Conservation (phyloP, 306 rosid species). For the Dryas drummondii region DNA sequence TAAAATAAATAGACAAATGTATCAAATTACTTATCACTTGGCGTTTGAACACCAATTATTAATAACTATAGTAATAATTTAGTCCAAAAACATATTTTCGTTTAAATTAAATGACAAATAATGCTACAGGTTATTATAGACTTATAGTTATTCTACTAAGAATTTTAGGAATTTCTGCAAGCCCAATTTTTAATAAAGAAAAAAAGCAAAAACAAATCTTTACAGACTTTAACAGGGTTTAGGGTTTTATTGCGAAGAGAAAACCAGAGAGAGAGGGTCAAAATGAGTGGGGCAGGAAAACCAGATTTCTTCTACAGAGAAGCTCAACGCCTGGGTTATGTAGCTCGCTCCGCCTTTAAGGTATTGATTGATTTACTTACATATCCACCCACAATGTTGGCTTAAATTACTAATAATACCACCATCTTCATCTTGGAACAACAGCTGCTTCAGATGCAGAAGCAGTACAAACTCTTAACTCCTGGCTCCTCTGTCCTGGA, state of each 20-base stretch:
- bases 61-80: too few species aligned
- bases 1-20: too few species aligned
- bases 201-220: neutral
- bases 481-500: constrained; percentile 74
- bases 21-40: too few species aligned
- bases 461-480: constrained; percentile 60
- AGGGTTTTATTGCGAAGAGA: constrained; percentile 7
- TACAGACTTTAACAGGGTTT: neutral
- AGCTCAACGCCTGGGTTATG: constrained; percentile 94
- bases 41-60: too few species aligned
- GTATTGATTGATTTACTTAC: constrained; percentile 10
- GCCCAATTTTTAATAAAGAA: too few species aligned
- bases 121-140: too few species aligned
- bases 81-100: too few species aligned
- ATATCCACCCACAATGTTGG: neutral
- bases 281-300: constrained; percentile 65
- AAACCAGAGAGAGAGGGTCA: neutral
- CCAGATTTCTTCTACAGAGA: constrained; percentile 95
- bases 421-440: neutral
- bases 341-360: constrained; percentile 94
- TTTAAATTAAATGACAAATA: too few species aligned
- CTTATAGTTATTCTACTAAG: too few species aligned
- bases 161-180: too few species aligned
- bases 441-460: constrained; percentile 83
- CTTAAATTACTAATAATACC: neutral